These are phyloP conservation scores for Tolypocladium guangdongense DNA, from an alignment of 2,329 filamentous ascomycete species.

Conservation along the genomic window DNA sequence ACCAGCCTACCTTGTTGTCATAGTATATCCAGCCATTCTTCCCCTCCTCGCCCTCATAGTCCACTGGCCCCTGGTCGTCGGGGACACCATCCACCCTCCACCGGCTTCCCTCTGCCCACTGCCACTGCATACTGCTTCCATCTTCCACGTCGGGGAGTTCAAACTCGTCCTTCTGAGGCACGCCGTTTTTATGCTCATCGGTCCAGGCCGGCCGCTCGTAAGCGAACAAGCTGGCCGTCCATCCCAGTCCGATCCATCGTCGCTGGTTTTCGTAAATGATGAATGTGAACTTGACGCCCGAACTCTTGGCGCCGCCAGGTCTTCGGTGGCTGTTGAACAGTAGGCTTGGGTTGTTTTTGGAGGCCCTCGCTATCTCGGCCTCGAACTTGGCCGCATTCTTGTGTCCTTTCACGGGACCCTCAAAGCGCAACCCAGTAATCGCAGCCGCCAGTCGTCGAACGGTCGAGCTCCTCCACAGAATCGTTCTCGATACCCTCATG, in stretches of 20 bases:
- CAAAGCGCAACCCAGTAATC: slow-evolving; percentile 72
- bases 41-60: slow-evolving; percentile 48
- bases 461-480: slow-evolving; percentile 79
- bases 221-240: slow-evolving; percentile 83
- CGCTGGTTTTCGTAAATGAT: slow-evolving; percentile 95
- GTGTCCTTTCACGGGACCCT: slow-evolving; percentile 30
- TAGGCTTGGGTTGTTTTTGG: slow-evolving; percentile 12
- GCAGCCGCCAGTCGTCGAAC: slow-evolving; percentile 59
- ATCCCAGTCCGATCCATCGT: slow-evolving; percentile 87
- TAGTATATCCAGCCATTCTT: slow-evolving; percentile 91
- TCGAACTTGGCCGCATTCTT: slow-evolving; percentile 10
- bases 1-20: slow-evolving; percentile 70
- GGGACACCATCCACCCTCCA: slow-evolving; percentile 77
- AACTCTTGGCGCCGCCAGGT: slow-evolving; percentile 39
- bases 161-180: slow-evolving; percentile 61
- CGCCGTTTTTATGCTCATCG: slow-evolving; percentile 82
- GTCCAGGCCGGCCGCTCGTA: slow-evolving; percentile 91
- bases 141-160: slow-evolving; percentile 52
- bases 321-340: slow-evolving; percentile 16
- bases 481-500: slow-evolving; percentile 70
- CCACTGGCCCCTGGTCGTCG: slow-evolving; percentile 32
- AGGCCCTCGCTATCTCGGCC: slow-evolving; percentile 7
- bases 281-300: slow-evolving; percentile 91
- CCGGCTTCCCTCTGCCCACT: slow-evolving; percentile 75
- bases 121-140: slow-evolving; percentile 44